phyloP scores from a whole-genome alignment of 1,284 basidiomycete genomes.

The Coniferiporia weirii region DNA sequence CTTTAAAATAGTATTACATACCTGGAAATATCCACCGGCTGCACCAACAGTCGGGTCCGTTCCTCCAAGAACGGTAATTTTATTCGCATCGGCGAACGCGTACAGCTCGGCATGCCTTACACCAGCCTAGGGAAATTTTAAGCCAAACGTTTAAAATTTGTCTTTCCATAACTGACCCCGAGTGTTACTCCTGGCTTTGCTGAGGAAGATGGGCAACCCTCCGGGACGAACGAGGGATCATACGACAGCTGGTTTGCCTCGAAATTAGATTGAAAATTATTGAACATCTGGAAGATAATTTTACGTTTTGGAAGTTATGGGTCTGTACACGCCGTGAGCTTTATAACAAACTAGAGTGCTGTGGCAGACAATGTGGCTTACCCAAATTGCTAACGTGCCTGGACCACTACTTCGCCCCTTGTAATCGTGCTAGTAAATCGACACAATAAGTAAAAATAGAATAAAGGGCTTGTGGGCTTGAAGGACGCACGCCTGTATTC shows the following conservation, averaged over 20 bases:
- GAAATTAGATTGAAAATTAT: not conserved
- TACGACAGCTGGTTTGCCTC: not conserved
- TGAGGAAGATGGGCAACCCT: conserved; percentile 13
- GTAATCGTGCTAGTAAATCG: conserved; percentile 18
- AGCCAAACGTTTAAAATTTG: not conserved
- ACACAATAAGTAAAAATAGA: not conserved
- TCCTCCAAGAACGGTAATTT: conserved; percentile 29
- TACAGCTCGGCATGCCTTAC: conserved; percentile 24
- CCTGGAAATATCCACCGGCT: conserved; percentile 26
- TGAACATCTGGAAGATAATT: not conserved
- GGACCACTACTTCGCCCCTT: conserved; percentile 20
- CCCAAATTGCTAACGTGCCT: conserved; percentile 18
- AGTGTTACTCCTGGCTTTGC: conserved; percentile 9
- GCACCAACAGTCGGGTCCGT: conserved; percentile 24
- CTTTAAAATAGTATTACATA: not conserved
- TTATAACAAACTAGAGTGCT: not conserved
- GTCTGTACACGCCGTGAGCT: not conserved
- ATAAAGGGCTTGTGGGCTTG: not conserved
- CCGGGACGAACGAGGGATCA: not conserved
- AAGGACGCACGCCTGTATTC: conserved; percentile 22
- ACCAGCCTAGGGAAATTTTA: conserved; percentile 22
- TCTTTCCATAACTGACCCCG: not conserved
- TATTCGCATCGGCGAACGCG: conserved; percentile 27
- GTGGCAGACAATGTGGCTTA: not conserved
- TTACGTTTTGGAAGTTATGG: conserved; percentile 19